phyloP scores from a whole-genome alignment of 495 filamentous ascomycete genomes.

The Cetradonia linearis region DNA sequence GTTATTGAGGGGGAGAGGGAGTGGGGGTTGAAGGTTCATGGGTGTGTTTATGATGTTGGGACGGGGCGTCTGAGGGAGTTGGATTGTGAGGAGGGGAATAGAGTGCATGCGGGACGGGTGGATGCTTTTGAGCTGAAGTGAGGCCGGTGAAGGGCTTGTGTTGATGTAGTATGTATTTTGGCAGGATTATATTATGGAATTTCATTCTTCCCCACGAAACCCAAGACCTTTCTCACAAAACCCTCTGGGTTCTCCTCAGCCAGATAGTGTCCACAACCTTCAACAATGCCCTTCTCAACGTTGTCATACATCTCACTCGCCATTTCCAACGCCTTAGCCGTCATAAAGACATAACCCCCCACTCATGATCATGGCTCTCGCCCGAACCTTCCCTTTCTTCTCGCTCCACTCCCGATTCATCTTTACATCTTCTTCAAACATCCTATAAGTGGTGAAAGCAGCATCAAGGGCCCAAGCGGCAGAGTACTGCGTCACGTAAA shows the following conservation, averaged over 20 bases:
- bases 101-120: conserved; percentile 33
- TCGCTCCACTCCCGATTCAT: conserved; percentile 30
- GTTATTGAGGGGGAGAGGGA: conserved; percentile 53
- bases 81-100: conserved; percentile 33
- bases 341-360: conserved; percentile 29
- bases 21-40: conserved; percentile 63
- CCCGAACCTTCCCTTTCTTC: conserved; percentile 33
- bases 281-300: conserved; percentile 24
- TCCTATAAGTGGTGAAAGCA: conserved; percentile 33
- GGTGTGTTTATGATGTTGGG: conserved; percentile 56
- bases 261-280: conserved; percentile 32
- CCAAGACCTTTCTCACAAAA: conserved; percentile 31
- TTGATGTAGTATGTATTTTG: too few relatives aligned
- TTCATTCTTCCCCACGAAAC: conserved; percentile 19
- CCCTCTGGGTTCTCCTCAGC: conserved; percentile 35
- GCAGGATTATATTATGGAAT: too few relatives aligned
- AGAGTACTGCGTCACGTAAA: conserved; percentile 31
- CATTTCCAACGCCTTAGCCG: conserved; percentile 26
- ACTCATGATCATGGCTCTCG: conserved; percentile 31
- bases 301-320: conserved; percentile 30
- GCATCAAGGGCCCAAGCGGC: conserved; percentile 35
- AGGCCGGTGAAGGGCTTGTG: neutral
- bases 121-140: conserved; percentile 28
- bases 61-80: conserved; percentile 51
- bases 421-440: conserved; percentile 35